Evolutionary conservation across 75 land plant genomes (phyloP).

Genomic region (Azolla pinnata): DNA sequence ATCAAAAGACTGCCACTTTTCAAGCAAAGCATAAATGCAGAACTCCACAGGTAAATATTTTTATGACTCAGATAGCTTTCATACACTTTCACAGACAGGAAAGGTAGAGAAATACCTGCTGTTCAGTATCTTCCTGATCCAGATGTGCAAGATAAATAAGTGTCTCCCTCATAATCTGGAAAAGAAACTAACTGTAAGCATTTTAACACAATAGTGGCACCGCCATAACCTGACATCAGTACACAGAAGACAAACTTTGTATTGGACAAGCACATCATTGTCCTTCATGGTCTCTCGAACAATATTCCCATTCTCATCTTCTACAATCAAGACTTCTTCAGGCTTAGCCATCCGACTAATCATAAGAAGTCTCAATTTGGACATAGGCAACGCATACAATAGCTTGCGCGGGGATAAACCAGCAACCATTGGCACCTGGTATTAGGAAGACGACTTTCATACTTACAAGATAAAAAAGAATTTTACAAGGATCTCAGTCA

Average conservation of each 20-base stretch:
- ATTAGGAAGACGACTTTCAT: no score
- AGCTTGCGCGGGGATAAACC: conserved; percentile 68
- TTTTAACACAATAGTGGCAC: no score
- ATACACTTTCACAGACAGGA: background rate
- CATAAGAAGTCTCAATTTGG: conserved; percentile 87
- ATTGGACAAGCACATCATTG: conserved; percentile 98
- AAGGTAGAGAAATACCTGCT: conserved; percentile 85
- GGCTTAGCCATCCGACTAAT: conserved; percentile 99
- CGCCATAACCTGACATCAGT: no score
- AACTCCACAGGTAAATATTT: no score
- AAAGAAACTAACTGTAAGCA: no score
- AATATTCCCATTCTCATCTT: conserved; percentile 99
- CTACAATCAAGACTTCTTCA: conserved; percentile 97
- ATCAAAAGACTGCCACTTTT: no score
- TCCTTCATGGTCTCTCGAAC: conserved; percentile 99
- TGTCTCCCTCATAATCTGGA: conserved; percentile 98
- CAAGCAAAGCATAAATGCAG: no score
- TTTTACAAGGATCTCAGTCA: no score
- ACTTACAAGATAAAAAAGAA: no score
- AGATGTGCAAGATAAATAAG: conserved; percentile 85
- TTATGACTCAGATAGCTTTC: no score
- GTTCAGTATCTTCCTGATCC: conserved; percentile 97
- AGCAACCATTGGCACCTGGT: conserved; percentile 43
- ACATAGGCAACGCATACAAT: conserved; percentile 68
- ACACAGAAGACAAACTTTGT: conserved; percentile 58